phyloP scores from a whole-genome alignment of 2,329 filamentous ascomycete species.

The Cytospora paraplurivora region DNA sequence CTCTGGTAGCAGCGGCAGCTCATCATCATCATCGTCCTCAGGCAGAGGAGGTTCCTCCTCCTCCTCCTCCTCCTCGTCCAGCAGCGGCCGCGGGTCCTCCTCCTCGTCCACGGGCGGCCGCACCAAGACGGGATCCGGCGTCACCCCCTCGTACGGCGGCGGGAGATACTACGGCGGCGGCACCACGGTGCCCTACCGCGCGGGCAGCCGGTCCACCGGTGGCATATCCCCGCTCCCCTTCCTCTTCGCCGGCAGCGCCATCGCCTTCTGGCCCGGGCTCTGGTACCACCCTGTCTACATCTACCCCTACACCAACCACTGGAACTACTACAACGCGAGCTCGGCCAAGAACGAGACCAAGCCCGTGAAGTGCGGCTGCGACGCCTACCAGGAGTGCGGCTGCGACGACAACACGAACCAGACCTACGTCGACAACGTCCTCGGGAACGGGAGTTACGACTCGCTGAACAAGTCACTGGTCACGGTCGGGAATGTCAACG shows the following conservation, averaged over 20 bases:
- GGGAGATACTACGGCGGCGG: slow-evolving; percentile 70
- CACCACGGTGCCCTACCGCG: slow-evolving; percentile 58
- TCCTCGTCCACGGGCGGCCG: slow-evolving; percentile 50
- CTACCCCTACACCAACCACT: slow-evolving; percentile 56
- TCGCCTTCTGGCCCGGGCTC: slow-evolving; percentile 64
- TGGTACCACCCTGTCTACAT: slow-evolving; percentile 67
- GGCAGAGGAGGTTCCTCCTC: slow-evolving; percentile 27
- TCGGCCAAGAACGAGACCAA: slow-evolving; percentile 59
- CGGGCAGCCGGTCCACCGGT: slow-evolving; percentile 54
- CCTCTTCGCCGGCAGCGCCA: slow-evolving; percentile 49
- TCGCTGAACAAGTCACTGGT: slow-evolving; percentile 64
- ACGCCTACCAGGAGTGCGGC: slow-evolving; percentile 57
- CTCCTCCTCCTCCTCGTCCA: slow-evolving; percentile 14
- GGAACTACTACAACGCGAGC: slow-evolving; percentile 53
- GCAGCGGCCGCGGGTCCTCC: slow-evolving; percentile 35
- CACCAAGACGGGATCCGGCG: slow-evolving; percentile 61
- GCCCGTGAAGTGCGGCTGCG: slow-evolving; percentile 64
- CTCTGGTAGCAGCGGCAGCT: not conserved
- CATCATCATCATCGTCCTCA: slow-evolving; percentile 36
- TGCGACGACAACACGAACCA: slow-evolving; percentile 69
- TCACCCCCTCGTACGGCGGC: slow-evolving; percentile 59
- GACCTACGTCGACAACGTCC: slow-evolving; percentile 61
- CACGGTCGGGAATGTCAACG: slow-evolving; percentile 63
- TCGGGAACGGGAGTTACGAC: slow-evolving; percentile 65
- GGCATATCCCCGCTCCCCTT: slow-evolving; percentile 51